Percentiles rank a stretch among this genome's conserved stretches.
Evolutionary conservation across 2,329 filamentous ascomycete species (phyloP).

Genomic region (Calonectria naviculata): DNA sequence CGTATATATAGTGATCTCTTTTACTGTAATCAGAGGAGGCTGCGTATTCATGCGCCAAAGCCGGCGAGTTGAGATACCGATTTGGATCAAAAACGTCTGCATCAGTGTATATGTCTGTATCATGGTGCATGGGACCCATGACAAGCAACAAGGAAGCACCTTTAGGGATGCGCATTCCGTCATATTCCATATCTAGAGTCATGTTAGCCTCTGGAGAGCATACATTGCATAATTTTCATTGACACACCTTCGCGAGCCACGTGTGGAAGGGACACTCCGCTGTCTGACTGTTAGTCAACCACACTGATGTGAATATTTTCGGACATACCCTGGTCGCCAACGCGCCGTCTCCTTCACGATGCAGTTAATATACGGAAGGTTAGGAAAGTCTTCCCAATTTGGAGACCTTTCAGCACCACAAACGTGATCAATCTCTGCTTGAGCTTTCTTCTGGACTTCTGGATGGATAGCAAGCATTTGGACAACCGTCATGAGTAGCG

Average conservation of each 20-base stretch:
- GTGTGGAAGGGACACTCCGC: constrained; percentile 49
- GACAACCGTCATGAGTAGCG: not conserved
- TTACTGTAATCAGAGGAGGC: constrained; percentile 24
- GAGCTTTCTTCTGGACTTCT: constrained; percentile 51
- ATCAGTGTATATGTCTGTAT: constrained; percentile 27
- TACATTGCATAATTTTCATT: not conserved
- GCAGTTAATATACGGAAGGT: constrained; percentile 53
- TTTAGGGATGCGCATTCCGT: constrained; percentile 53
- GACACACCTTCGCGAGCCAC: constrained; percentile 47
- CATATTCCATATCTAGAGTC: constrained; percentile 42
- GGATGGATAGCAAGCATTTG: constrained; percentile 13
- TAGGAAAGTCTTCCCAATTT: constrained; percentile 48
- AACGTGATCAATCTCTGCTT: constrained; percentile 52
- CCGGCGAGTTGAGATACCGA: constrained; percentile 37
- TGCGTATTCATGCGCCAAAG: constrained; percentile 43
- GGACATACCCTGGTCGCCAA: constrained; percentile 48
- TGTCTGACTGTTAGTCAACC: not conserved
- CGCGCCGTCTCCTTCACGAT: constrained; percentile 55
- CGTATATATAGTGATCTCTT: constrained; percentile 58
- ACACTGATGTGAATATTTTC: constrained; percentile 12
- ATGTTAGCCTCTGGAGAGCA: too few species aligned
- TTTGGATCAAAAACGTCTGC: constrained; percentile 46
- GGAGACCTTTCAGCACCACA: constrained; percentile 50
- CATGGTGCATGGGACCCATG: constrained; percentile 45
- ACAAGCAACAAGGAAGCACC: constrained; percentile 50